phyloP scores from a whole-genome alignment of 768 basidiomycete genomes.

The Amanita molliuscula region DNA sequence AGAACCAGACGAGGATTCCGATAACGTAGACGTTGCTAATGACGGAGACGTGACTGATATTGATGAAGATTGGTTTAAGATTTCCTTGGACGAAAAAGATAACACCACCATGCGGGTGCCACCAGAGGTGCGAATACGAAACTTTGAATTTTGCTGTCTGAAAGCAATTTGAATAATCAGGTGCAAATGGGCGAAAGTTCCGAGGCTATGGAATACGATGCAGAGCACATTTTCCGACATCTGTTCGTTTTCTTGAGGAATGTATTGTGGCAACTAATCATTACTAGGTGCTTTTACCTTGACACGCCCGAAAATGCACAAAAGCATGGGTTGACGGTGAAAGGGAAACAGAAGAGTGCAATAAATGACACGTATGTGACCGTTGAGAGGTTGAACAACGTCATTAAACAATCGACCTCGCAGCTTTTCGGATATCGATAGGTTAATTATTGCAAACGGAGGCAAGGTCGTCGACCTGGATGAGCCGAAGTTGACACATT shows the following conservation, averaged over 20 bases:
- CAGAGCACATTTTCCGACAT: slow-evolving; percentile 71
- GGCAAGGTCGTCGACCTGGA: slow-evolving; percentile 60
- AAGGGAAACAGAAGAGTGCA: slow-evolving; percentile 38
- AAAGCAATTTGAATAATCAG: slow-evolving; percentile 13
- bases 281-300: slow-evolving; percentile 72
- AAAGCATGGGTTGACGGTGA: slow-evolving; percentile 50
- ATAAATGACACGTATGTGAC: slow-evolving; percentile 40
- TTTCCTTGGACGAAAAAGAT: slow-evolving; percentile 13
- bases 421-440: slow-evolving; percentile 47
- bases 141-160: not conserved
- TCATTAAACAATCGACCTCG: not conserved
- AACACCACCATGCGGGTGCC: slow-evolving; percentile 7
- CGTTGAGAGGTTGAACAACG: not conserved
- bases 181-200: slow-evolving; percentile 66
- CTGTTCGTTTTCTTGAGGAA: slow-evolving; percentile 36
- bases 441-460: slow-evolving; percentile 55
- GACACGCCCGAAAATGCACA: slow-evolving; percentile 71
- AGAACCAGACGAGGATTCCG: slow-evolving; percentile 55
- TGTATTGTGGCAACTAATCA: slow-evolving; percentile 2
- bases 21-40: slow-evolving; percentile 40
- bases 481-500: slow-evolving; percentile 78
- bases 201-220: slow-evolving; percentile 68
- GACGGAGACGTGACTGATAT: slow-evolving; percentile 10
- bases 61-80: slow-evolving; percentile 8
- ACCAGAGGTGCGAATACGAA: not conserved